A percentile compares a stretch with the other conserved stretches of the same genome.
phyloP scores from a whole-genome alignment of 805 yeast genomes.

The Komagataella pseudopastoris region DNA sequence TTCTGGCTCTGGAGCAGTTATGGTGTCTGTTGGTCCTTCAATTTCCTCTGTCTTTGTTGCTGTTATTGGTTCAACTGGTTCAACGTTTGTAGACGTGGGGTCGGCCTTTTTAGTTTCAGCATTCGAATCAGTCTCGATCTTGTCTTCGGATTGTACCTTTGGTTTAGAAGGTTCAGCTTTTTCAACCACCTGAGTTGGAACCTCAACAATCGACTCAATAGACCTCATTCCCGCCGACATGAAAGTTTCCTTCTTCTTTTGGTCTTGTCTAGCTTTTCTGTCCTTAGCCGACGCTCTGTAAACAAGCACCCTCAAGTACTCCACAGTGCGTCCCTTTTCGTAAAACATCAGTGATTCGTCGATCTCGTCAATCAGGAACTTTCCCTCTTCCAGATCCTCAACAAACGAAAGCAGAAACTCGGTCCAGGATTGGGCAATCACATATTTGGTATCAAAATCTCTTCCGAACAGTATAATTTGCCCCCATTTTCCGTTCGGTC shows the following conservation, averaged over 20 bases:
- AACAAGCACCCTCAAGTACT: conserved; percentile 60
- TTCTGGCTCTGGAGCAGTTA: not conserved
- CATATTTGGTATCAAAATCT: conserved; percentile 83
- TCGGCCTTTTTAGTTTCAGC: not conserved
- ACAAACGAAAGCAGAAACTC: conserved; percentile 74
- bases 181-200: not conserved
- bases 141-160: conserved; percentile 4
- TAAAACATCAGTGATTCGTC: conserved; percentile 37
- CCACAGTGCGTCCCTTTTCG: conserved; percentile 28
- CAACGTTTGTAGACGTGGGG: not conserved
- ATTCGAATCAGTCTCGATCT: not conserved
- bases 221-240: not conserved
- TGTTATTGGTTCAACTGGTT: conserved; percentile 2
- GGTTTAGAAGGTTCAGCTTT: conserved; percentile 1
- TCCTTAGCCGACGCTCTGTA: conserved; percentile 34
- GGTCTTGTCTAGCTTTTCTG: conserved; percentile 3
- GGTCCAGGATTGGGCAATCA: conserved; percentile 80
- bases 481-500: conserved; percentile 68
- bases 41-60: conserved; percentile 1
- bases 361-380: conserved; percentile 56
- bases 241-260: conserved; percentile 6
- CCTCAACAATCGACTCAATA: not conserved
- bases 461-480: conserved; percentile 90
- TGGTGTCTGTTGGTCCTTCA: not conserved
- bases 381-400: conserved; percentile 77